Conservation (phyloP, 179 eudicot genomes). For the Gypsophila paniculata region DNA sequence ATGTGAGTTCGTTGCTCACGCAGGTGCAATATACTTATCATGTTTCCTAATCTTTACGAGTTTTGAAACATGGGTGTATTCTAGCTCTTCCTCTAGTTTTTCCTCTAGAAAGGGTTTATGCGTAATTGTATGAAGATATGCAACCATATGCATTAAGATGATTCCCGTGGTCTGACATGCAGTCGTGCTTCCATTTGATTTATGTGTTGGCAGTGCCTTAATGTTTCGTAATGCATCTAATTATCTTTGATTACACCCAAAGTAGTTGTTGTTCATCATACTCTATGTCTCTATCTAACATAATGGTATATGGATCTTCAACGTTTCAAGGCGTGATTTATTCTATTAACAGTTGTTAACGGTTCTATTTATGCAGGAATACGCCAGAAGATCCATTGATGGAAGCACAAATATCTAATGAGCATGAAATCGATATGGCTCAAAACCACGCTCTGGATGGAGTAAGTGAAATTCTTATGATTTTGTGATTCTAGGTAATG, state of each 20-base stretch:
- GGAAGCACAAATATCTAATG: slow-evolving; percentile 47
- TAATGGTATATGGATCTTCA: neutral
- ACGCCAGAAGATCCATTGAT: slow-evolving; percentile 50
- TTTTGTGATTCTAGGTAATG: neutral
- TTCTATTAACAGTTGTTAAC: neutral
- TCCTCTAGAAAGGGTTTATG: neutral
- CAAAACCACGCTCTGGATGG: slow-evolving; percentile 47
- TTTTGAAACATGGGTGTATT: neutral
- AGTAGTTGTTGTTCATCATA: neutral
- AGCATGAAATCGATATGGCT: slow-evolving; percentile 39
- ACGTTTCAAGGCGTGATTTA: neutral
- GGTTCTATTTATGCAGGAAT: slow-evolving; percentile 45
- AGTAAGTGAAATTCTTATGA: slow-evolving; percentile 32
- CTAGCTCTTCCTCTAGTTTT: neutral
- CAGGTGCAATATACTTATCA: neutral
- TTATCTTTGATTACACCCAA: neutral
- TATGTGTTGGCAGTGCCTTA: neutral
- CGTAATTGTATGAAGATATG: neutral
- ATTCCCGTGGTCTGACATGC: neutral
- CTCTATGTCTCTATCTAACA: neutral
- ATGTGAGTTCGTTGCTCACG: neutral
- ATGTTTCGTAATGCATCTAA: slow-evolving; percentile 7
- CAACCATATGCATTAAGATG: neutral
- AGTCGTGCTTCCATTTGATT: slow-evolving; percentile 1
- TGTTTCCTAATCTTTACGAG: neutral